phyloP scores from a whole-genome alignment of 2,329 filamentous ascomycete species.

The Calonectria pseudoturangicola region DNA sequence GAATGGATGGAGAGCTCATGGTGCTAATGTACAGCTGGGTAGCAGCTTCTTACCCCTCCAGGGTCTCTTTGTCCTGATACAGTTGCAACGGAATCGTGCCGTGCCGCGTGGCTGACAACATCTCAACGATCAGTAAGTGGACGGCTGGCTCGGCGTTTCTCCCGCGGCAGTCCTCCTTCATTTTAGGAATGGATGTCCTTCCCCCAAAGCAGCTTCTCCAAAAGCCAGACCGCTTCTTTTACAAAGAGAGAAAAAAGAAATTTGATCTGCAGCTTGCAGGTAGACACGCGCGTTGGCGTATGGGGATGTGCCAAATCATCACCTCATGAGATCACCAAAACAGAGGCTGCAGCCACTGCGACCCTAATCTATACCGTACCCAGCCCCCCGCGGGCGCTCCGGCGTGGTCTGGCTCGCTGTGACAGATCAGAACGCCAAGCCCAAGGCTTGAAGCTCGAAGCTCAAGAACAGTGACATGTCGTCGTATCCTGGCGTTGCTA shows the following conservation, averaged over 20 bases:
- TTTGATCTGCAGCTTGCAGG: not conserved
- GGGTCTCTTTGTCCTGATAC: not conserved
- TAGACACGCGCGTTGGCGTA: not conserved
- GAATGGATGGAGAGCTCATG: not conserved
- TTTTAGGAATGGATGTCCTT: not conserved
- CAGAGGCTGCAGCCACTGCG: not conserved
- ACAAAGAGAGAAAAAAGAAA: conserved; percentile 8
- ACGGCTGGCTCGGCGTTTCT: conserved; percentile 1
- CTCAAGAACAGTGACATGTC: not conserved
- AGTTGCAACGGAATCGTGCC: not conserved
- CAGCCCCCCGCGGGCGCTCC: not conserved
- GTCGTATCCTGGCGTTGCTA: not conserved
- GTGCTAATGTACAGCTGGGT: not conserved
- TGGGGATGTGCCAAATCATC: conserved; percentile 22
- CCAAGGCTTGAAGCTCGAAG: not conserved
- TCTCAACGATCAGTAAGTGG: not conserved
- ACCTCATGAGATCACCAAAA: conserved; percentile 11
- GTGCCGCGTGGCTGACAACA: conserved; percentile 10
- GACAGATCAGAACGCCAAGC: not conserved
- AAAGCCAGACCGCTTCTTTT: conserved; percentile 16
- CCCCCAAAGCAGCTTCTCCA: not conserved
- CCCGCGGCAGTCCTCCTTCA: not conserved
- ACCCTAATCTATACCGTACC: not conserved
- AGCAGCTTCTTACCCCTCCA: not conserved
- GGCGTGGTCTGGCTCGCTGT: not conserved